These are phyloP conservation scores for Rubia yunnanensis DNA, from an alignment of 257 asterid genomes.

Conservation along the genomic window DNA sequence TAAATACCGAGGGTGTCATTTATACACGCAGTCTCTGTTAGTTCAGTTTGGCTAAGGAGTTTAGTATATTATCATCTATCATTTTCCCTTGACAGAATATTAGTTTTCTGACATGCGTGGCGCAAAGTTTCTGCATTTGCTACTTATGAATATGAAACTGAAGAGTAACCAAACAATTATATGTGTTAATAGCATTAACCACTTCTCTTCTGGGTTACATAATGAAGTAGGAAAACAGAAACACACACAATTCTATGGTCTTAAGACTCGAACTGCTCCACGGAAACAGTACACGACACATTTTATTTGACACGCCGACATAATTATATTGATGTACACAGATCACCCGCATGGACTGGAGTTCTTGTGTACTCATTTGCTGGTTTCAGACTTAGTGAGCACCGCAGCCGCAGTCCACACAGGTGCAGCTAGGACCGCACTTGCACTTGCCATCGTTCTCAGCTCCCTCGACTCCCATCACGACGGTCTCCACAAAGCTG, in stretches of 20 bases:
- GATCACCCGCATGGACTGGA: not conserved
- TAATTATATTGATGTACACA: constrained; percentile 1
- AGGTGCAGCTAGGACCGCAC: constrained; percentile 59
- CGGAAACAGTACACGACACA: not conserved
- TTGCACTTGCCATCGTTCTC: constrained; percentile 58
- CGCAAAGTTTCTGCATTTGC: not conserved
- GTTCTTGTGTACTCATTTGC: not conserved
- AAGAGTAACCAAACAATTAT: not conserved
- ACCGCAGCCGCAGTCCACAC: constrained; percentile 52
- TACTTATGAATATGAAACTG: not conserved
- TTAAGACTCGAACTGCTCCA: not conserved
- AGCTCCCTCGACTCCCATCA: constrained; percentile 23
- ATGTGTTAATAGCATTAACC: not conserved
- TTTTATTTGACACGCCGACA: not conserved
- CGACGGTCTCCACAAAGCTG: constrained; percentile 33
- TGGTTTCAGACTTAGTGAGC: constrained; percentile 17
- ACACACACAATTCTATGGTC: not conserved
- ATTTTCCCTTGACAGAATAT: not conserved
- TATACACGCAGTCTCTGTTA: not conserved
- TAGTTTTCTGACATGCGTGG: not conserved
- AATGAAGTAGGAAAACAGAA: not conserved
- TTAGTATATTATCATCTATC: not conserved
- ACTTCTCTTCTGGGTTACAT: not conserved
- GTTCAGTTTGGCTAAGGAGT: not conserved
- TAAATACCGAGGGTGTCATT: not conserved